Evolutionary conservation across 2,329 filamentous ascomycete genomes (phyloP).

Genomic region (Monilinia fructicola): DNA sequence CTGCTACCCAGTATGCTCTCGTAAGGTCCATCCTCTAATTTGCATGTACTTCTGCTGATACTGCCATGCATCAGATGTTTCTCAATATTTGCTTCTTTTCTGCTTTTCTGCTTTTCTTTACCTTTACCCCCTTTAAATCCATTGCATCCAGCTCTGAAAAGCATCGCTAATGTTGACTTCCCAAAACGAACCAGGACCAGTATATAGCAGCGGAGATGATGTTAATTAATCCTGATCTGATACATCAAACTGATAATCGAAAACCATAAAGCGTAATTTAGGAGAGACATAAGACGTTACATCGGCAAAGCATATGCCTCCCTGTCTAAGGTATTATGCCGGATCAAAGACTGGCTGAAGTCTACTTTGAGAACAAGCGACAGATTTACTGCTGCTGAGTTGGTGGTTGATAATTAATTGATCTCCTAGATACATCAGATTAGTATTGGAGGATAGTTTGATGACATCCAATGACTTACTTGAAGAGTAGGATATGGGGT

Average conservation of each 20-base stretch:
- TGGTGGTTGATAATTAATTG: constrained; percentile 34
- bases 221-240: constrained; percentile 39
- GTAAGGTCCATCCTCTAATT: not conserved
- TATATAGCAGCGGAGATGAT: constrained; percentile 29
- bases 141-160: constrained; percentile 15
- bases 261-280: constrained; percentile 34
- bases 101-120: too few relatives aligned
- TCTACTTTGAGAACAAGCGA: constrained; percentile 23
- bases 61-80: constrained; percentile 2
- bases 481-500: constrained; percentile 97
- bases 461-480: constrained; percentile 60
- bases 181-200: constrained; percentile 18
- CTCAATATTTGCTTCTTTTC: constrained; percentile 5
- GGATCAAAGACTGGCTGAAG: constrained; percentile 33
- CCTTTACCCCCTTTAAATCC: not conserved
- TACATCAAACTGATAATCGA: constrained; percentile 35
- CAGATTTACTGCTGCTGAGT: constrained; percentile 35
- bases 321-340: constrained; percentile 34
- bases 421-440: constrained; percentile 35
- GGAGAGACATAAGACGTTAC: constrained; percentile 40
- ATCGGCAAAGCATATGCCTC: constrained; percentile 38
- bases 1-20: not conserved
- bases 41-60: constrained; percentile 10
- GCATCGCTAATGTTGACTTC: constrained; percentile 16
- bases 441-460: constrained; percentile 20